These are phyloP conservation scores for Aureobasidium leucospermi DNA, from an alignment of 2,329 filamentous ascomycete genomes.

Conservation along the genomic window DNA sequence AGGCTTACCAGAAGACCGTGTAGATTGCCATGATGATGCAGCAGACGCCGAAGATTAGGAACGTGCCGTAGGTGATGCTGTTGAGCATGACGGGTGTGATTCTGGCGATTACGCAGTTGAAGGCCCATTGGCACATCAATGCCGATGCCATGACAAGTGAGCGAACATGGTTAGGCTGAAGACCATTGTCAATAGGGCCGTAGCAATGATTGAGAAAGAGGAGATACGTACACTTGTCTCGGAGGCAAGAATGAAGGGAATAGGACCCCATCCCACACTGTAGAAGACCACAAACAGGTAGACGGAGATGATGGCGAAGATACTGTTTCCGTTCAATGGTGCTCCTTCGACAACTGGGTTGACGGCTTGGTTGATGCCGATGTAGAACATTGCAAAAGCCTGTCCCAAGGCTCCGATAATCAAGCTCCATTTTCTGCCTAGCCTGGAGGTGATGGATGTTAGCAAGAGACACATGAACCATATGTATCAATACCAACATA, in stretches of 20 bases:
- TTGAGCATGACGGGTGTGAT: constrained; percentile 36
- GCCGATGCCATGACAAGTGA: constrained; percentile 37
- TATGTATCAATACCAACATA: neutral
- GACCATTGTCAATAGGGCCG: neutral
- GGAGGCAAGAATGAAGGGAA: constrained; percentile 37
- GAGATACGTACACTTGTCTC: constrained; percentile 24
- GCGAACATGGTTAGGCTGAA: constrained; percentile 27
- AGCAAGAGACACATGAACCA: neutral
- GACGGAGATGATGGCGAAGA: constrained; percentile 45
- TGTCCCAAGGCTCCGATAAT: constrained; percentile 36
- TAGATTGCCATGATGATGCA: constrained; percentile 38
- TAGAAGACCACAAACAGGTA: constrained; percentile 44
- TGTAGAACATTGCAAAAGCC: constrained; percentile 38
- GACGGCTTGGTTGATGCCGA: constrained; percentile 23
- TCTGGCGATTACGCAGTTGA: constrained; percentile 27
- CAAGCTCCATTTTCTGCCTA: constrained; percentile 39
- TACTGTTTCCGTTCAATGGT: constrained; percentile 54
- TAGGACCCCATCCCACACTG: constrained; percentile 40
- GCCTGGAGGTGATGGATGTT: neutral
- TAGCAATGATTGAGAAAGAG: neutral
- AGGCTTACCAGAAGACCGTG: constrained; percentile 28
- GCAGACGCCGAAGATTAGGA: constrained; percentile 33
- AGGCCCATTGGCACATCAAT: constrained; percentile 41
- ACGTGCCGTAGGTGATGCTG: constrained; percentile 36
- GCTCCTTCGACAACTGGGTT: constrained; percentile 47